Percentiles rank a stretch among this genome's conserved stretches.
phyloP scores from a whole-genome alignment of 768 basidiomycete species.

The Panaeolus papilionaceus region DNA sequence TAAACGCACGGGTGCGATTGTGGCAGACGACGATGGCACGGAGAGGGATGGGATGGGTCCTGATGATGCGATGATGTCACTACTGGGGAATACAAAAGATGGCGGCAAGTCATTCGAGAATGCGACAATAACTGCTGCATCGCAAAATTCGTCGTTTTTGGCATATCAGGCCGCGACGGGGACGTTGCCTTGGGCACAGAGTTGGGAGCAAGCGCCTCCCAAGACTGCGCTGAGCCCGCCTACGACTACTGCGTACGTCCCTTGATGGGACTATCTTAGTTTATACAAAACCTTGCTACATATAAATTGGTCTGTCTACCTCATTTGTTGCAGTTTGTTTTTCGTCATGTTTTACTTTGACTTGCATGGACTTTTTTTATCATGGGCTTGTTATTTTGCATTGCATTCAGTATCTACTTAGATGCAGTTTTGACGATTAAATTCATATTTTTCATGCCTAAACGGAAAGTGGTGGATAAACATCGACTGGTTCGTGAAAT shows the following conservation, averaged over 20 bases:
- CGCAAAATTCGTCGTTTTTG: constrained; percentile 28
- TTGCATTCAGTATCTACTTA: no score
- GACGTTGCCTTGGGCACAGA: constrained; percentile 22
- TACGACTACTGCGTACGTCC: not conserved
- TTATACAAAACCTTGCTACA: no score
- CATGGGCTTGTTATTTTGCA: no score
- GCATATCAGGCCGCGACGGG: constrained; percentile 29
- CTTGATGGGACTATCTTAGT: not conserved
- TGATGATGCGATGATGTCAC: constrained; percentile 46
- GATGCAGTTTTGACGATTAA: no score
- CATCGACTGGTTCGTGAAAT: no score
- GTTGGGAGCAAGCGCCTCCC: constrained; percentile 18
- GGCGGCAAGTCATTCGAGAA: constrained; percentile 1
- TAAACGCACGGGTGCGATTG: constrained; percentile 62
- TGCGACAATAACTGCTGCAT: constrained; percentile 23
- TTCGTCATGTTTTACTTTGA: no score
- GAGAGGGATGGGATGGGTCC: constrained; percentile 33
- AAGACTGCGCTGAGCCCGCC: not conserved
- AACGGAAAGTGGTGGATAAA: no score
- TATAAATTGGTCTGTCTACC: no score
- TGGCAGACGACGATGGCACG: constrained; percentile 55
- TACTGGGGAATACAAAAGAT: constrained; percentile 33
- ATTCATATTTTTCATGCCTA: no score
- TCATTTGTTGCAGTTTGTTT: no score
- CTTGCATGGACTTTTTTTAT: no score